Conservation (phyloP, 768 basidiomycete genomes). For the Lactarius vividus region DNA sequence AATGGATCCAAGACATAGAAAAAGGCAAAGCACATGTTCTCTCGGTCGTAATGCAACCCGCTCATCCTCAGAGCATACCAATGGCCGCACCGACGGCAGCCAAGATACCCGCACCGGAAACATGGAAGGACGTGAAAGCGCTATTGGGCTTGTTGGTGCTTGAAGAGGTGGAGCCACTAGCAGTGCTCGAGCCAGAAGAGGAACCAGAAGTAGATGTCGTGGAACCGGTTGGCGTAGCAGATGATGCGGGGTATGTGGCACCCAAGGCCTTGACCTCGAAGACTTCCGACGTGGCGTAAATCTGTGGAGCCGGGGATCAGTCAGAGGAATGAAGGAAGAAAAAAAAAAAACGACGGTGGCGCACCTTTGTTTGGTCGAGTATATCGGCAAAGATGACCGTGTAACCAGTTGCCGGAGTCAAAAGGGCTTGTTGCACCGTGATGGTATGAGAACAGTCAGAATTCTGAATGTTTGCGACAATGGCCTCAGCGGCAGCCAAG, state of each 20-base stretch:
- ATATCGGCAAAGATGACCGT: conserved; percentile 49
- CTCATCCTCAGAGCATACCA: conserved; percentile 24
- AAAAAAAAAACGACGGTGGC: conserved; percentile 31
- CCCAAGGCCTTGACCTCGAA: conserved; percentile 64
- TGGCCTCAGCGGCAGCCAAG: conserved; percentile 42
- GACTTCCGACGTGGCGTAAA: conserved; percentile 51
- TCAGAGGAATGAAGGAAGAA: conserved; percentile 1
- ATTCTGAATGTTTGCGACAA: conserved; percentile 52
- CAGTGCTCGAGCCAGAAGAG: conserved; percentile 3
- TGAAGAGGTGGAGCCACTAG: conserved; percentile 10
- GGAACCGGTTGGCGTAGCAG: conserved; percentile 34
- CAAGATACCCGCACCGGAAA: conserved; percentile 23
- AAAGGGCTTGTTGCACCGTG: conserved; percentile 44
- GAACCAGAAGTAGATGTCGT: conserved; percentile 13
- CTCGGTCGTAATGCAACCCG: not conserved
- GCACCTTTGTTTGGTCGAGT: conserved; percentile 52
- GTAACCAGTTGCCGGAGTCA: conserved; percentile 46
- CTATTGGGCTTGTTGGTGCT: conserved; percentile 8
- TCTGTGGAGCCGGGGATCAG: conserved; percentile 35
- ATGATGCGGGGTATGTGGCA: conserved; percentile 48
- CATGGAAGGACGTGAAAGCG: conserved; percentile 13
- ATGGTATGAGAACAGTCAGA: conserved; percentile 58
- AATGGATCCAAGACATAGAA: not conserved
- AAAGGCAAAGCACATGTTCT: conserved; percentile 2
- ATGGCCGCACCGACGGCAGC: conserved; percentile 24